Evolutionary conservation across 2,329 filamentous ascomycete genomes (phyloP).

Genomic region (Myriosclerotinia duriaeana): DNA sequence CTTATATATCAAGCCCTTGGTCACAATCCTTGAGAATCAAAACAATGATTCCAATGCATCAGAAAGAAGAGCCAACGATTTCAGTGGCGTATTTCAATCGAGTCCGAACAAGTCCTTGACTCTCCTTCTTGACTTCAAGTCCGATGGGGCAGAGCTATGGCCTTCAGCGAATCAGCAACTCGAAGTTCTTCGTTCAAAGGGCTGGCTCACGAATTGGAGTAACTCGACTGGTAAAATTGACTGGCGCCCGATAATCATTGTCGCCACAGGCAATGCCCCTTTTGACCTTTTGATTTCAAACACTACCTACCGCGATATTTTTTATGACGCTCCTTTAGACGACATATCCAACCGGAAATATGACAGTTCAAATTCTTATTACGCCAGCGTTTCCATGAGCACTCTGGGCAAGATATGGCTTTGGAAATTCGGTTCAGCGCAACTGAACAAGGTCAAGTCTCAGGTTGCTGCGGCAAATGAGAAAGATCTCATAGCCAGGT

Average conservation of each 20-base stretch:
- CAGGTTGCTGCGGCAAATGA: conserved; percentile 40
- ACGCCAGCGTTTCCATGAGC: conserved; percentile 33
- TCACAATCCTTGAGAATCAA: conserved; percentile 54
- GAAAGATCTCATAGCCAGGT: conserved; percentile 44
- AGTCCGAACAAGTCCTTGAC: conserved; percentile 33
- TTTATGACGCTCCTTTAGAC: conserved; percentile 49
- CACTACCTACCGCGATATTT: conserved; percentile 47
- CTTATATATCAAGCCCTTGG: conserved; percentile 60
- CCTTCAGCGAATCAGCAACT: conserved; percentile 45
- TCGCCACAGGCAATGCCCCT: conserved; percentile 51
- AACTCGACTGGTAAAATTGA: conserved; percentile 40
- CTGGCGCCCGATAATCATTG: conserved; percentile 48
- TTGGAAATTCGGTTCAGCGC: conserved; percentile 26
- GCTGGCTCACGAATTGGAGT: conserved; percentile 43
- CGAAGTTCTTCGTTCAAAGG: conserved; percentile 43
- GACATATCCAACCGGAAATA: conserved; percentile 26
- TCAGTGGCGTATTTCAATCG: conserved; percentile 30
- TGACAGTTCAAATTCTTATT: conserved; percentile 37
- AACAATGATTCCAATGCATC: conserved; percentile 37
- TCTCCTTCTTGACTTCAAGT: conserved; percentile 55
- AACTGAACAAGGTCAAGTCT: conserved; percentile 32
- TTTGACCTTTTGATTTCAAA: conserved; percentile 42
- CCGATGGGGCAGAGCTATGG: conserved; percentile 43
- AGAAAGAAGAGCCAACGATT: neutral
- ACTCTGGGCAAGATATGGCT: conserved; percentile 22